Conservation (phyloP, 768 basidiomycete genomes). For the Lentinus tigrinus region DNA sequence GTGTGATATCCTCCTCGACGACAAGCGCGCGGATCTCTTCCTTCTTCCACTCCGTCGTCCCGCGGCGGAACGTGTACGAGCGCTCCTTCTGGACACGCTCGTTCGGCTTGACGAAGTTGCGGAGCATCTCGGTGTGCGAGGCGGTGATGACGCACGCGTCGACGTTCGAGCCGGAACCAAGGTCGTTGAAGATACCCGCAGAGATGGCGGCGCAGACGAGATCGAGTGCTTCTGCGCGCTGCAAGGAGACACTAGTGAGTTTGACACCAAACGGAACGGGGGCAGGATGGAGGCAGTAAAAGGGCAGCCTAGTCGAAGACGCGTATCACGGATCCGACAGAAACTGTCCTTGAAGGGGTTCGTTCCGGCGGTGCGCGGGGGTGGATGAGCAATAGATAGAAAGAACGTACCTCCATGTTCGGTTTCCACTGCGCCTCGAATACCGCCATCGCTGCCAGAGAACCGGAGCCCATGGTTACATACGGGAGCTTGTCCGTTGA, state of each 20-base stretch:
- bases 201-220: slow-evolving; percentile 86
- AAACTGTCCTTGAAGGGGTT: too few species aligned
- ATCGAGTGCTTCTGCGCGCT: slow-evolving; percentile 79
- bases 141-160: slow-evolving; percentile 96
- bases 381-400: not conserved
- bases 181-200: slow-evolving; percentile 98
- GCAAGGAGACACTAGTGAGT: slow-evolving; percentile 3
- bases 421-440: slow-evolving; percentile 87
- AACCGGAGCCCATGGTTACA: slow-evolving; percentile 98
- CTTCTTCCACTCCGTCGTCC: slow-evolving; percentile 87
- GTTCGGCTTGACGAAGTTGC: slow-evolving; percentile 93
- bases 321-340: too few species aligned
- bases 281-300: not conserved
- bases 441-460: slow-evolving; percentile 96
- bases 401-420: slow-evolving; percentile 66
- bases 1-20: slow-evolving; percentile 60
- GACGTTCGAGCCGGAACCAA: slow-evolving; percentile 97
- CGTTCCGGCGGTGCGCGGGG: not conserved
- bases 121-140: slow-evolving; percentile 83
- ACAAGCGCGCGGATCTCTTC: slow-evolving; percentile 74
- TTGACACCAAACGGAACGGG: too few species aligned
- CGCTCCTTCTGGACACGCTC: slow-evolving; percentile 78
- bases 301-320: too few species aligned
- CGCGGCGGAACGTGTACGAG: slow-evolving; percentile 66
- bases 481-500: slow-evolving; percentile 98